Conservation (phyloP, 2,329 filamentous ascomycete genomes). For the Cordyceps pruinosa region DNA sequence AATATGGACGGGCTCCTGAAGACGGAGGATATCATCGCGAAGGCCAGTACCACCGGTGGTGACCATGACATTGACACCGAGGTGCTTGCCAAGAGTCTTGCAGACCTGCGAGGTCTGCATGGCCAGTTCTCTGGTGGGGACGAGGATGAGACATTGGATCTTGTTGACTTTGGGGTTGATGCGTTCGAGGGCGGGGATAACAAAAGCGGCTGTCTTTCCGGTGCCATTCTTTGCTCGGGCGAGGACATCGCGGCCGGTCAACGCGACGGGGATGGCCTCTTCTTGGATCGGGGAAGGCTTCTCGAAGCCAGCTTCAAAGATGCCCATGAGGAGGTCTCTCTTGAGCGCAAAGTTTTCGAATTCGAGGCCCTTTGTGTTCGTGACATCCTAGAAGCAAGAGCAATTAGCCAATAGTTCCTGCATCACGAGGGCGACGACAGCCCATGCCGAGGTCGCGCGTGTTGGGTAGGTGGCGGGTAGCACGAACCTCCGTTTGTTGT, state of each 20-base stretch:
- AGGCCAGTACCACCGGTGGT: constrained; percentile 93
- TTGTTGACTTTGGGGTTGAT: constrained; percentile 96
- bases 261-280: constrained; percentile 93
- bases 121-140: constrained; percentile 92
- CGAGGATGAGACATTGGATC: constrained; percentile 92
- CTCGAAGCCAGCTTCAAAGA: constrained; percentile 98
- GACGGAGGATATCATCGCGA: constrained; percentile 91
- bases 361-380: constrained; percentile 92
- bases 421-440: neutral
- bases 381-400: constrained; percentile 71
- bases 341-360: constrained; percentile 97
- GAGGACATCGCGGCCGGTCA: constrained; percentile 91
- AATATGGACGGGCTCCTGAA: constrained; percentile 92
- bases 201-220: constrained; percentile 95
- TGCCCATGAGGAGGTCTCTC: constrained; percentile 94
- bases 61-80: constrained; percentile 98
- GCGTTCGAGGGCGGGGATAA: constrained; percentile 89
- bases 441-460: neutral
- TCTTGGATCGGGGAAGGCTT: constrained; percentile 99
- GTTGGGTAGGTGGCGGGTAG: neutral
- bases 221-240: constrained; percentile 98
- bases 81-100: constrained; percentile 95
- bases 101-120: constrained; percentile 98
- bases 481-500: constrained; percentile 68
- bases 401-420: neutral